These are phyloP conservation scores for Paramecium caudatum DNA, from an alignment of 73 alveolate genomes.

Conservation along the genomic window DNA sequence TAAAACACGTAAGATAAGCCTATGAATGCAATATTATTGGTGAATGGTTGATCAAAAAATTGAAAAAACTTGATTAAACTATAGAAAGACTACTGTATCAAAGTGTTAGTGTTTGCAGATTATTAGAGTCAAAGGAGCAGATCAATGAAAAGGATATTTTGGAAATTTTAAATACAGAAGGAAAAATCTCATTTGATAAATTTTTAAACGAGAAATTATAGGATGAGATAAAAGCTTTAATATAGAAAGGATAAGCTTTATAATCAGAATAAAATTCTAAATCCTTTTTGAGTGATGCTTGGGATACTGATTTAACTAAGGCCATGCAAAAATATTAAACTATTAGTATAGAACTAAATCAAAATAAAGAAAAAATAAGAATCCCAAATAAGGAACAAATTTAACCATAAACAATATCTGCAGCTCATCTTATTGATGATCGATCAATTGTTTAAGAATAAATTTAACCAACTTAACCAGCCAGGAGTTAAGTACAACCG, in stretches of 20 bases:
- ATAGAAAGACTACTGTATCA: background rate
- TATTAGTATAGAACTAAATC: background rate
- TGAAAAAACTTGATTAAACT: background rate
- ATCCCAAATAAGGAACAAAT: background rate
- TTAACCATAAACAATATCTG: background rate
- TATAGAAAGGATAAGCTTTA: background rate
- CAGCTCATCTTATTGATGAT: slow-evolving; percentile 29
- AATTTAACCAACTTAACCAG: background rate
- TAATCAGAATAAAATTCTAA: background rate
- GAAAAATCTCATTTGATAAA: background rate
- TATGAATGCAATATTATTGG: slow-evolving; percentile 48
- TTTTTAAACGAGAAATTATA: slow-evolving; percentile 3
- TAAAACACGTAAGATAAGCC: slow-evolving; percentile 19
- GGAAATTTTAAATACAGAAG: background rate
- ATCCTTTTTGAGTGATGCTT: slow-evolving; percentile 23
- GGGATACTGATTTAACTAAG: slow-evolving; percentile 42
- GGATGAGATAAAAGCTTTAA: background rate
- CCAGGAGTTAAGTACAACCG: background rate
- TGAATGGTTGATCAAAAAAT: slow-evolving; percentile 39
- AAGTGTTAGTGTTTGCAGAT: background rate
- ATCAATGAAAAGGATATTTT: background rate
- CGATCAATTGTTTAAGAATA: background rate
- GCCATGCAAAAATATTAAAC: background rate
- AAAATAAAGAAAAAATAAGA: background rate
- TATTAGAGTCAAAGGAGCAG: background rate